Percentiles rank a stretch among this genome's conserved stretches.
phyloP scores from a whole-genome alignment of 2,329 filamentous ascomycete species.

The Botrytis fragariae region DNA sequence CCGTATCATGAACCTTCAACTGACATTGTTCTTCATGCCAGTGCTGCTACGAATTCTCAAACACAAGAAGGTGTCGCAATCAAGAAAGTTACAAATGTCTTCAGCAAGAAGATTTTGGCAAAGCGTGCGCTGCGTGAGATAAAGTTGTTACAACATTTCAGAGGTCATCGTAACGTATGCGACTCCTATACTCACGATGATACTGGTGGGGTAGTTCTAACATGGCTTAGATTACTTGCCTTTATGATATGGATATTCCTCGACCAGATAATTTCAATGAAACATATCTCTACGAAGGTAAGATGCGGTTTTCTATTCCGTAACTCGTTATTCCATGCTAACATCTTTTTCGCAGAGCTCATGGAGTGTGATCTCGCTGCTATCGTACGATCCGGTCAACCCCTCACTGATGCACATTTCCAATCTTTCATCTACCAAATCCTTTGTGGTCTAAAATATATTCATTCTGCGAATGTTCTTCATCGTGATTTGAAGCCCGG shows the following conservation, averaged over 20 bases:
- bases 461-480: slow-evolving; percentile 96
- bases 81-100: slow-evolving; percentile 99
- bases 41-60: slow-evolving; percentile 87
- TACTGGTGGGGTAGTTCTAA: slow-evolving; percentile 39
- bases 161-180: slow-evolving; percentile 80
- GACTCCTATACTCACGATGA: slow-evolving; percentile 4
- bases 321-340: slow-evolving; percentile 22
- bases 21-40: slow-evolving; percentile 42
- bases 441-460: slow-evolving; percentile 96
- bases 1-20: slow-evolving; percentile 32
- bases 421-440: slow-evolving; percentile 99
- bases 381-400: slow-evolving; percentile 95
- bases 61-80: slow-evolving; percentile 93
- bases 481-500: slow-evolving; percentile 97
- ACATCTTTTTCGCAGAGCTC: slow-evolving; percentile 61
- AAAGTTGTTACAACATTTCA: slow-evolving; percentile 97
- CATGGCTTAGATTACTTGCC: slow-evolving; percentile 78
- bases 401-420: slow-evolving; percentile 96
- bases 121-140: slow-evolving; percentile 98
- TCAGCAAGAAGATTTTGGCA: slow-evolving; percentile 99
- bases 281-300: slow-evolving; percentile 97
- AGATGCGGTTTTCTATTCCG: not conserved
- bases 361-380: slow-evolving; percentile 99
- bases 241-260: slow-evolving; percentile 99
- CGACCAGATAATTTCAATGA: slow-evolving; percentile 98